Evolutionary conservation across 1,139 yeast species (phyloP).

Genomic region (Lodderomyces elongisporus): DNA sequence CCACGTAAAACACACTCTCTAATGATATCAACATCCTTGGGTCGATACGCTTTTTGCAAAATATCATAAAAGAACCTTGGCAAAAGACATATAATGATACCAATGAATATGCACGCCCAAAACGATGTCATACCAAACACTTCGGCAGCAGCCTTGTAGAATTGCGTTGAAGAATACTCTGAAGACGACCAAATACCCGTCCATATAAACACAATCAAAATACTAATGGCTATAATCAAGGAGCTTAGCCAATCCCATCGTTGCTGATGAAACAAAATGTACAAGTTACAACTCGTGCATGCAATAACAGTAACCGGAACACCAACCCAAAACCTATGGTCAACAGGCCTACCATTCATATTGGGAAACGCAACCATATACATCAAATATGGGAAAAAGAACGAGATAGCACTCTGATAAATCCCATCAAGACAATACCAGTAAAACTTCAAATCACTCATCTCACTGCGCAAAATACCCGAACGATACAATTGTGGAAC

Average conservation of each 20-base stretch:
- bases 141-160: constrained; percentile 71
- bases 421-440: constrained; percentile 82
- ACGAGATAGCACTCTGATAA: constrained; percentile 81
- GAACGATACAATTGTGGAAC: constrained; percentile 88
- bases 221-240: constrained; percentile 58
- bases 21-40: constrained; percentile 79
- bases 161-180: constrained; percentile 53
- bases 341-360: constrained; percentile 59
- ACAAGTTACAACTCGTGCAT: constrained; percentile 73
- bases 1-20: constrained; percentile 69
- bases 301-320: constrained; percentile 73
- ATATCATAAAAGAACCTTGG: constrained; percentile 74
- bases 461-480: constrained; percentile 80
- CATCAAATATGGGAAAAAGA: constrained; percentile 79
- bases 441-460: constrained; percentile 77
- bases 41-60: constrained; percentile 56
- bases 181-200: constrained; percentile 81
- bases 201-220: constrained; percentile 73
- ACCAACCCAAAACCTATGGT: constrained; percentile 87
- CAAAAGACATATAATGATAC: constrained; percentile 63
- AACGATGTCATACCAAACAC: constrained; percentile 66
- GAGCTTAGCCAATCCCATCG: constrained; percentile 92
- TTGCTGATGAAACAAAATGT: constrained; percentile 74
- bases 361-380: constrained; percentile 53
- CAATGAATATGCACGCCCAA: constrained; percentile 81